These are phyloP conservation scores for Inga laurina DNA, from an alignment of 306 rosid genomes.

Conservation along the genomic window DNA sequence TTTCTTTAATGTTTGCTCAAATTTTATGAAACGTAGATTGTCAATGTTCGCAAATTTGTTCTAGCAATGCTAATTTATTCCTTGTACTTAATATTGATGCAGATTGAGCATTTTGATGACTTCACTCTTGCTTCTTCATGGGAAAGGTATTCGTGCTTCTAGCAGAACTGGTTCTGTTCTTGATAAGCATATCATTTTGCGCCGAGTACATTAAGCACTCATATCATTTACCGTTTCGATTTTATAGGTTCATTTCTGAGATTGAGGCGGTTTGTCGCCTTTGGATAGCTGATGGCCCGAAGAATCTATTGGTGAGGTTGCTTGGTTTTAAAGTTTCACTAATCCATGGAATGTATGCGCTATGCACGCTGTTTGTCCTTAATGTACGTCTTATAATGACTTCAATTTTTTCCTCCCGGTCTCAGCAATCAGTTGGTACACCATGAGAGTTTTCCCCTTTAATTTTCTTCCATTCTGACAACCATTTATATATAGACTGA, in stretches of 20 bases:
- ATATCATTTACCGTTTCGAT: background rate
- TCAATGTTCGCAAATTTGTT: background rate
- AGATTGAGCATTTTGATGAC: constrained; percentile 96
- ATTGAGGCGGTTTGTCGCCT: constrained; percentile 87
- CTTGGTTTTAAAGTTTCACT: constrained; percentile 21
- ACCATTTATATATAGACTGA: background rate
- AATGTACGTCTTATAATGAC: background rate
- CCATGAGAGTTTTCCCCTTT: background rate
- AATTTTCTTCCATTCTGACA: background rate
- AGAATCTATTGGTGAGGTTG: constrained; percentile 71
- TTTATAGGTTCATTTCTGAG: constrained; percentile 84
- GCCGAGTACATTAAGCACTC: background rate
- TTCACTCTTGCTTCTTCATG: constrained; percentile 96
- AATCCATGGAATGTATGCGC: background rate
- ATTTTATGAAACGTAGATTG: background rate
- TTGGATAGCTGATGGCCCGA: constrained; percentile 88
- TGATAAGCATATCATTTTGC: background rate
- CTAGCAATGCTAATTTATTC: background rate
- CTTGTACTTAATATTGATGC: constrained; percentile 18
- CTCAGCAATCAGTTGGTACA: background rate
- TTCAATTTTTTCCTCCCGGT: background rate
- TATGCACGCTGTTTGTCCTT: background rate
- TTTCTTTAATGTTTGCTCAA: background rate
- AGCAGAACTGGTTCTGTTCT: constrained; percentile 19
- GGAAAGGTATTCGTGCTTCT: constrained; percentile 69